Evolutionary conservation across 2,329 filamentous ascomycete genomes (phyloP), one percentile per base, ranked within the genome.

Genomic region (Boeremia lycopersici): DNA sequence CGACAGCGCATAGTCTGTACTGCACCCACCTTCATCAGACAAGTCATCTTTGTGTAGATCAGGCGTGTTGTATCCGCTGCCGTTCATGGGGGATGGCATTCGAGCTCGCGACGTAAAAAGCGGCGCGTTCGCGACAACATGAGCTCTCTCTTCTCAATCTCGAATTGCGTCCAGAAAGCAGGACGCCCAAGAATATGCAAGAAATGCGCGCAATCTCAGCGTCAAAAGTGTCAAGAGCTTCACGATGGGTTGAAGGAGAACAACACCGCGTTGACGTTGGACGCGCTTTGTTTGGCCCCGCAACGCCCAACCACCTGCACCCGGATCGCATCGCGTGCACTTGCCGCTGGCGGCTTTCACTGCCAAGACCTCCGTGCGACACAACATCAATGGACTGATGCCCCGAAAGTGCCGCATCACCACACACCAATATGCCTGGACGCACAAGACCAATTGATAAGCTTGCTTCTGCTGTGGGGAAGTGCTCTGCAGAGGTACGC

Each of bases 371-470:
- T 48, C 54, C 12, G 52, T 60, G 61, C 59, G 25, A 25, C 25
- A 30, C 40, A 60, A 23, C 44, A 25, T 17, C 35, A 33, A 31
- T 36, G 59, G 57, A 54, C 48, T 47, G 57, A 53, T 45, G 58
- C 56, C 60, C 61, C 40, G 36, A 46, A 36, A 42, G 36, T 15
- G 25, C 28, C 45, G 52, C 41, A 46, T 50, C 45, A 50, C 19
- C n/a, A 41, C 53, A 57, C 40, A 51, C 25, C 50, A 63, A 39
- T 11, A 74, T 74, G 71, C 67, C 71, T 6, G 64, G 55, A 34
- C 64, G 81, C 59, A 83, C 80, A 53, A 79, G 86, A 57, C 88
- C 88, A 19, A 85, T 90, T 59, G 86, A 89, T 68, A 89, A 86
- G 61, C 83, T 90, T 66, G 87, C 87, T 13, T 79, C 83, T 58